Evolutionary conservation across 1,284 basidiomycete species (phyloP).

Genomic region (Marasmius sp.): DNA sequence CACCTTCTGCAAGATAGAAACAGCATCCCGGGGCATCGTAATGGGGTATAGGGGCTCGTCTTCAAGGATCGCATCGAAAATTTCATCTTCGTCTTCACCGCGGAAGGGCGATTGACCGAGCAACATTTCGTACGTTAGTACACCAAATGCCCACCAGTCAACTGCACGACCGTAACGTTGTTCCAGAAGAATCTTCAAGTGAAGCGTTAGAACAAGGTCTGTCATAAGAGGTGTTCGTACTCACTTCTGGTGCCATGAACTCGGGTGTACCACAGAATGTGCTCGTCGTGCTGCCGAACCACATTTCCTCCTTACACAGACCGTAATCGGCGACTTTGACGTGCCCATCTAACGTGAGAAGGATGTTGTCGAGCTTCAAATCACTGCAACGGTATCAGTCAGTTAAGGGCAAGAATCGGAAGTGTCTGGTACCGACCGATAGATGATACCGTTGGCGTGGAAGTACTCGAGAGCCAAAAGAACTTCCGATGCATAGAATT

Average conservation of each 20-base stretch:
- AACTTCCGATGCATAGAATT: slow-evolving; percentile 99
- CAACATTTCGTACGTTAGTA: slow-evolving; percentile 98
- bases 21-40: slow-evolving; percentile 99
- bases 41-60: slow-evolving; percentile 99
- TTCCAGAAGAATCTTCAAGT: slow-evolving; percentile 86
- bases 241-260: slow-evolving; percentile 98
- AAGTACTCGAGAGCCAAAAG: slow-evolving; percentile 97
- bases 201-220: not conserved
- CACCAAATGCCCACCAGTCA: slow-evolving; percentile 99
- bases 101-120: slow-evolving; percentile 99
- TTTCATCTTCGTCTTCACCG: slow-evolving; percentile 99
- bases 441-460: slow-evolving; percentile 97
- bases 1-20: slow-evolving; percentile 93
- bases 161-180: slow-evolving; percentile 98
- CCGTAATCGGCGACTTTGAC: slow-evolving; percentile 99
- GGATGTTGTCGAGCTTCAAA: slow-evolving; percentile 97
- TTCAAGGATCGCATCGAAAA: slow-evolving; percentile 98
- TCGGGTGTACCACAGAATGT: slow-evolving; percentile 99
- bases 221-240: slow-evolving; percentile 14
- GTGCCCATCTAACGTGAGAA: slow-evolving; percentile 95
- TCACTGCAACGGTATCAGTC: slow-evolving; percentile 55
- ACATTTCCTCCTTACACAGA: slow-evolving; percentile 99
- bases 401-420: not conserved
- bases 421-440: slow-evolving; percentile 61
- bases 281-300: slow-evolving; percentile 94